Base-by-base conservation (phyloP, 1,284 basidiomycete species). In the Apiotrichum domesticum region DNA sequence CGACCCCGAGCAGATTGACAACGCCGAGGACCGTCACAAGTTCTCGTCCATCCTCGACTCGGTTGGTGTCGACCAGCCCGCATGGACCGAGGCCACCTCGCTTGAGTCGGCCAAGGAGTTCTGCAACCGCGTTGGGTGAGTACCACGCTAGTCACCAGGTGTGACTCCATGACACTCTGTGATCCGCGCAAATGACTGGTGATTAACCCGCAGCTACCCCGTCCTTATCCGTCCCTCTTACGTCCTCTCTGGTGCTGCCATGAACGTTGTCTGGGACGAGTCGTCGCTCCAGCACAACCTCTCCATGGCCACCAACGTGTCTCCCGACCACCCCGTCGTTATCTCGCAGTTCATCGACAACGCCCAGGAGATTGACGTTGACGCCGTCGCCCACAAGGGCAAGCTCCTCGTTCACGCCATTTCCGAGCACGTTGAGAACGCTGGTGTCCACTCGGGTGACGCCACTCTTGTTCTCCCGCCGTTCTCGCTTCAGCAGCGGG, bases 381-480 rank as follows among this genome's bases (percentile, higher is more conserved):
- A 99, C 70, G 96, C 95, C 45, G 96, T 98, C 55, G 94, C 92
- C 6, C 84, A 97, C 82, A 81, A 95, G 65, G 95, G 95, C 66
- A 84, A 87, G 69, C 87, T 98, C n/a, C 82, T 98, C 55, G 84
- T 98, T 40, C 95, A 98, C 71, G 93, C 94, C 55, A 83, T 99
- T 53, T 98, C 94, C 1, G 95, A 99, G 77, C 95, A 99, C 76
- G 92, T 99, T 64, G 96, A 99, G 80, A 94, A 97, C 70, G 96
- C 96, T 13, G 95, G 96, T 78, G 93, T 98, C 13, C 95, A 98
- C 79, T 98, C 96, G 56, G 96, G 96, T 58, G 96, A 98, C 73
- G 96, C 96, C 14, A 98, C 95, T 0, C 84, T 98, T 56, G 93
- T 98, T 59, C 85, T 98, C 15, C 96, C 96, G n/a, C 96, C 96